Conservation (phyloP, 257 asterid genomes). For the Capsicum baccatum region DNA sequence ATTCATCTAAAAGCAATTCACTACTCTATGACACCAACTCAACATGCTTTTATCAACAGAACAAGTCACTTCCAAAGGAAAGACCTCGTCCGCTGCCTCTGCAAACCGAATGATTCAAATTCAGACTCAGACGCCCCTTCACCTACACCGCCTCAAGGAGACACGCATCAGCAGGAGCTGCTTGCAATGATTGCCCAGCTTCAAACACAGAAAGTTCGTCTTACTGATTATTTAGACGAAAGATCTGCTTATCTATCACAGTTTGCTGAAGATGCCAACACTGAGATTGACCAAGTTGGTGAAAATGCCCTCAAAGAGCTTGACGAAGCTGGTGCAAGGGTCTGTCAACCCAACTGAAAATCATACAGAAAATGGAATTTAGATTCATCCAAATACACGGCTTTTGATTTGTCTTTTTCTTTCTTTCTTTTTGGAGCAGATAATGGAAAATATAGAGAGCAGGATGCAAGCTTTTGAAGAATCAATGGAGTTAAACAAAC, state of each 20-base stretch:
- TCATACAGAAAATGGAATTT: background rate
- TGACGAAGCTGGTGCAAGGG: slow-evolving; percentile 87
- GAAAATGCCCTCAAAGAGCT: slow-evolving; percentile 84
- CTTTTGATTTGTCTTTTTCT: slow-evolving; percentile 23
- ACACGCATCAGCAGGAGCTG: slow-evolving; percentile 69
- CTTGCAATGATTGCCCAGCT: slow-evolving; percentile 87
- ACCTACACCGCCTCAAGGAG: slow-evolving; percentile 57
- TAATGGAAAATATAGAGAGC: slow-evolving; percentile 80
- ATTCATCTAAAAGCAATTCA: slow-evolving; percentile 68
- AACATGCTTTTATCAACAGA: slow-evolving; percentile 43
- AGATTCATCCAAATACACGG: background rate
- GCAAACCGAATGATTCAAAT: slow-evolving; percentile 56
- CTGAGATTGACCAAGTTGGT: slow-evolving; percentile 83
- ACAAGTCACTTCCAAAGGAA: slow-evolving; percentile 45
- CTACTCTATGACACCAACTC: slow-evolving; percentile 51
- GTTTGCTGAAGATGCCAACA: slow-evolving; percentile 90
- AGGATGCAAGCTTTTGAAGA: slow-evolving; percentile 92
- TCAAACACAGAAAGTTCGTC: slow-evolving; percentile 82
- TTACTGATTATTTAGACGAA: slow-evolving; percentile 83
- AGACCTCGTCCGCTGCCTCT: slow-evolving; percentile 38
- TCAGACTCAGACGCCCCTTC: slow-evolving; percentile 47
- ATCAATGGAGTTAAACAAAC: slow-evolving; percentile 66
- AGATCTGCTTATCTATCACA: slow-evolving; percentile 72
- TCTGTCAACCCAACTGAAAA: slow-evolving; percentile 34
- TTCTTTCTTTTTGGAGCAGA: slow-evolving; percentile 58